Base-by-base conservation (phyloP, 257 asterid species). In the Solanum habrochaites region DNA sequence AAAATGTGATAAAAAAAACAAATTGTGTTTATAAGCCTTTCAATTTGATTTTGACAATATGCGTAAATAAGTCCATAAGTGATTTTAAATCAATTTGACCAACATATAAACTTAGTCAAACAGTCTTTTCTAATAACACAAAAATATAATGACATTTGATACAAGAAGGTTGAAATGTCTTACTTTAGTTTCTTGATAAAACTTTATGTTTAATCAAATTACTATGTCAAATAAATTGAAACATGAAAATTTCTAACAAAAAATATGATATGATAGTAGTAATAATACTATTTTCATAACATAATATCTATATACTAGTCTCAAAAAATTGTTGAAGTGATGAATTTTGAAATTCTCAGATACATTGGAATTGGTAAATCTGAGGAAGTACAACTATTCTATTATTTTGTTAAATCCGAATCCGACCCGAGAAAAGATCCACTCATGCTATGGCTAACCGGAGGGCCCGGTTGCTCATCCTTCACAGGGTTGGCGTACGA, bases 391-490 rank as follows among this genome's bases (percentile, higher is more conserved):
- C 91, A 90, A 58, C 60, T 89, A 69, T 90, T 89, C 66, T 89
- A 90, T 71, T 90, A 89, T 20, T 90, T 90, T 31, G 45, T 89
- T 12, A 83, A 89, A 35, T 90, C 92, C 3, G 90, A 90, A 80
- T n/a, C 86, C 2, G 13, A 89, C 40, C 91, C 92, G 1, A n/a
- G 35, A 7, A 64, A 27, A 4, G 92, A 90, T 58, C 92, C 92
- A 2, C 64, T 90, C 42, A 13, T 90, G 45, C 29, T 90, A n/a
- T 89, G 92, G 91, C 85, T 87, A 31, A 87, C 82, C 6, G 92
- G 92, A n/a, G 91, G 92, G 1, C 91, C 91, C 9, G 92, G 92
- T 67, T 90, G 91, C 85, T 83, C 92, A 18, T 87, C 81, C 49
- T 78, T 90, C 23, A 73, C 88, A 1, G 90, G 86, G 10, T 31